phyloP scores from a whole-genome alignment of 2,329 filamentous ascomycete genomes.

The Sclerotinia minor region DNA sequence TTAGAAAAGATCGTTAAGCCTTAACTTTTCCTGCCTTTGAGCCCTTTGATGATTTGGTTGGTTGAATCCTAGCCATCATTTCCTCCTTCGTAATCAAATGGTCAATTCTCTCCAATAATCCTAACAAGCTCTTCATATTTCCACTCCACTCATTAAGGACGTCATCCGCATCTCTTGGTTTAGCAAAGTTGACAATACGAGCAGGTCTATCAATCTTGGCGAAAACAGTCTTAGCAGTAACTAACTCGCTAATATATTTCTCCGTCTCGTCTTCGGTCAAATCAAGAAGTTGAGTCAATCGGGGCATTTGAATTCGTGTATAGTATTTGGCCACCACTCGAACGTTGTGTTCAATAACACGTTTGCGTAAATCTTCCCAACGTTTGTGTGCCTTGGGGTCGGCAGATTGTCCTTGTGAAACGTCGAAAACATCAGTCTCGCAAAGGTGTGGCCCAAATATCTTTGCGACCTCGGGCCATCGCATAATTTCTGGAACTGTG shows the following conservation, averaged over 20 bases:
- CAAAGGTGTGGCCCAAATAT: slow-evolving; percentile 87
- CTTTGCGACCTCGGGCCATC: slow-evolving; percentile 91
- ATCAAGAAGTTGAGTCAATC: slow-evolving; percentile 87
- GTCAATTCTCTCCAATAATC: slow-evolving; percentile 85
- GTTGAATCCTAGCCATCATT: slow-evolving; percentile 98
- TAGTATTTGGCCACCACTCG: slow-evolving; percentile 98
- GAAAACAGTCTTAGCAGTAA: slow-evolving; percentile 96
- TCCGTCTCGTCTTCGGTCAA: slow-evolving; percentile 94
- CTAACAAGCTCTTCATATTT: slow-evolving; percentile 93
- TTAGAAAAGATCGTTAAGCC: slow-evolving; percentile 21
- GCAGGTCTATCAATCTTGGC: slow-evolving; percentile 96
- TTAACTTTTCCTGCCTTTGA: slow-evolving; percentile 45
- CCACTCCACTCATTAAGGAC: slow-evolving; percentile 97
- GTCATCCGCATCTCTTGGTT: slow-evolving; percentile 92
- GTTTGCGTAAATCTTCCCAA: slow-evolving; percentile 95
- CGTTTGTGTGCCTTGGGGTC: slow-evolving; percentile 81
- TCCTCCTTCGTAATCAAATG: slow-evolving; percentile 99
- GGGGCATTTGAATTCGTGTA: slow-evolving; percentile 90
- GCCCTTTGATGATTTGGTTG: slow-evolving; percentile 45
- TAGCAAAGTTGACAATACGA: slow-evolving; percentile 88
- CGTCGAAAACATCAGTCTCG: slow-evolving; percentile 85
- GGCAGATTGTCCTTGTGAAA: slow-evolving; percentile 59
- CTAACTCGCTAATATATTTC: slow-evolving; percentile 96
- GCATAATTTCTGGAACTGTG: slow-evolving; percentile 94
- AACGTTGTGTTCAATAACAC: slow-evolving; percentile 98